Conservation (phyloP, 2,329 filamentous ascomycete genomes). For the Fusarium nelsonii region DNA sequence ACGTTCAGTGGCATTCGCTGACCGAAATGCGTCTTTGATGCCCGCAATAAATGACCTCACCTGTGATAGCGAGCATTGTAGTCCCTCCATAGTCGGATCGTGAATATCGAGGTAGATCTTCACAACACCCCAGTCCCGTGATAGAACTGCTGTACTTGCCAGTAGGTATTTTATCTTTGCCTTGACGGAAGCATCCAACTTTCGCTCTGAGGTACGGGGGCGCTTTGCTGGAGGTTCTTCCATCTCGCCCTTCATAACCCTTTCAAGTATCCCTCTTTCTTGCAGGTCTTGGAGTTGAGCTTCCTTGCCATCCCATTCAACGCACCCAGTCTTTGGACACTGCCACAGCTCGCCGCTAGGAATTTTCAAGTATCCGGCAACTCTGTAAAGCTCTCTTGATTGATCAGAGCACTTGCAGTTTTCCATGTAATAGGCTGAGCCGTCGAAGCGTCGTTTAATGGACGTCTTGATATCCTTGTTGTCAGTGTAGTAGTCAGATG, state of each 20-base stretch:
- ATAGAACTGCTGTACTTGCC: accelerated
- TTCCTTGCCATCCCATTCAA: background rate
- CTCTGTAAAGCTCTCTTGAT: background rate
- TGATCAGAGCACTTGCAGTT: background rate
- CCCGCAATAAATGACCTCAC: accelerated
- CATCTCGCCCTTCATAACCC: background rate
- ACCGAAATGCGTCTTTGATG: accelerated
- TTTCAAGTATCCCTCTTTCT: background rate
- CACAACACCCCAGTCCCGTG: background rate
- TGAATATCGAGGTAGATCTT: accelerated
- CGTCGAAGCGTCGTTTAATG: background rate
- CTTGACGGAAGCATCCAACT: accelerated
- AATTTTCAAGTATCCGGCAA: background rate
- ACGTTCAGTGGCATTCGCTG: accelerated
- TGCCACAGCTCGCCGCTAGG: background rate
- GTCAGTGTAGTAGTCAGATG: background rate
- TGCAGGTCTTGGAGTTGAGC: background rate
- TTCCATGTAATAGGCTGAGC: background rate
- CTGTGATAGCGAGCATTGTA: background rate
- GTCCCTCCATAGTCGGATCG: background rate
- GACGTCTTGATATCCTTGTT: background rate
- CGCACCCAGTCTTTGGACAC: background rate
- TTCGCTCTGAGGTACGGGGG: accelerated
- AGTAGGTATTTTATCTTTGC: accelerated
- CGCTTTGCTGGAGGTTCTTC: accelerated